Evolutionary conservation across 306 rosid species (phyloP).

Genomic region (Aeschynomene evenia): DNA sequence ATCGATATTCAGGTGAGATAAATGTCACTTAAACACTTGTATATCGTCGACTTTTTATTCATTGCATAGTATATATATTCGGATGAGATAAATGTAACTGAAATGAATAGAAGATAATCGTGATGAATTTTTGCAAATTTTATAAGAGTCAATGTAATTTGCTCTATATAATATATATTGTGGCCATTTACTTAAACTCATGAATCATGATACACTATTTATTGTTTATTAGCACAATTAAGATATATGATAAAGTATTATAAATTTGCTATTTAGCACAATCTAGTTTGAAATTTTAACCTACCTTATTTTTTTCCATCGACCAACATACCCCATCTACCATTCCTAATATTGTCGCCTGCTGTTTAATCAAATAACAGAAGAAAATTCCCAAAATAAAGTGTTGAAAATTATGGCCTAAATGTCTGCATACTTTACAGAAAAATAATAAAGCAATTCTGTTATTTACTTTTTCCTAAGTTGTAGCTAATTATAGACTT

Average conservation of each 20-base stretch:
- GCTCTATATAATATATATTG: too few relatives aligned
- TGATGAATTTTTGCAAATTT: too few relatives aligned
- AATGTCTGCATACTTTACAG: constrained; percentile 32
- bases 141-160: too few relatives aligned
- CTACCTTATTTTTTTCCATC: neutral
- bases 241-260: neutral
- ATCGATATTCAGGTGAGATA: too few relatives aligned
- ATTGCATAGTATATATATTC: too few relatives aligned
- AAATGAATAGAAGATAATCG: too few relatives aligned
- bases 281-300: neutral
- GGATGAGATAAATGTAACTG: too few relatives aligned
- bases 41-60: too few relatives aligned
- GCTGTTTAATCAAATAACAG: neutral
- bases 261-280: neutral
- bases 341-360: neutral
- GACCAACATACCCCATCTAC: constrained; percentile 16
- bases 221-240: too few relatives aligned
- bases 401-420: constrained; percentile 14
- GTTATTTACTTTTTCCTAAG: neutral
- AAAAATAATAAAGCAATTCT: neutral
- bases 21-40: too few relatives aligned
- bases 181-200: too few relatives aligned
- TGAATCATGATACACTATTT: too few relatives aligned
- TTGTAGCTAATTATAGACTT: neutral
- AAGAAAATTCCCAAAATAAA: neutral